Conservation (phyloP, 345 rosid genomes). For the Melaleuca quinquenervia region DNA sequence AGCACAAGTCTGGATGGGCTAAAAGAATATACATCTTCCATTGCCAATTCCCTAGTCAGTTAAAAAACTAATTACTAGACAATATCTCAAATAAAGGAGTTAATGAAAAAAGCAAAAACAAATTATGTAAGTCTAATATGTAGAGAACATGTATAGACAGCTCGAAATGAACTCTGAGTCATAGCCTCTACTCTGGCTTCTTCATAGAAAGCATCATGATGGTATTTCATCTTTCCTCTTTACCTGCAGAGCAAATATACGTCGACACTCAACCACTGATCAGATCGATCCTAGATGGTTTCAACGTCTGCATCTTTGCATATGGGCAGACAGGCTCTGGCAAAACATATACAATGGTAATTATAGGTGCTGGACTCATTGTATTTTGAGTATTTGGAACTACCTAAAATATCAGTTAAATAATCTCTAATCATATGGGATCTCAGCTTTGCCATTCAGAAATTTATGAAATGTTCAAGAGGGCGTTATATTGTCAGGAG, state of each 20-base stretch:
- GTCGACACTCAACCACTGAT: slow-evolving; percentile 66
- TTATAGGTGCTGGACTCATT: neutral
- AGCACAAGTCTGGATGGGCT: neutral
- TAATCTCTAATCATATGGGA: neutral
- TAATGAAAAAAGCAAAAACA: neutral
- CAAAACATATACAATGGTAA: slow-evolving; percentile 96
- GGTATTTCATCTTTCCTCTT: neutral
- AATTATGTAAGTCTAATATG: neutral
- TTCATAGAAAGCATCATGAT: neutral
- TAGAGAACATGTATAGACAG: neutral
- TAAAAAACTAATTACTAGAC: neutral
- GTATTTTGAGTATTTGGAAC: neutral
- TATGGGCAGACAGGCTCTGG: slow-evolving; percentile 99
- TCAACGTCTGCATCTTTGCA: slow-evolving; percentile 91
- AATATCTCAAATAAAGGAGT: neutral
- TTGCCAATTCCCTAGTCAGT: neutral
- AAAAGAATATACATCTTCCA: neutral
- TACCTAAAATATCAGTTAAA: neutral
- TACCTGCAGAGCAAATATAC: slow-evolving; percentile 68
- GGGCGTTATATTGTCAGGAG: neutral
- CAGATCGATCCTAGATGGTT: slow-evolving; percentile 91
- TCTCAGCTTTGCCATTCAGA: neutral
- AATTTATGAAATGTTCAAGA: neutral
- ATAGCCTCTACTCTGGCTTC: neutral
- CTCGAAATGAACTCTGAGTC: neutral